Evolutionary conservation across 225 moss, liverwort and hornwort genomes (phyloP), one percentile per base, ranked within the genome.

Genomic region (Thuidium tamariscinum): DNA sequence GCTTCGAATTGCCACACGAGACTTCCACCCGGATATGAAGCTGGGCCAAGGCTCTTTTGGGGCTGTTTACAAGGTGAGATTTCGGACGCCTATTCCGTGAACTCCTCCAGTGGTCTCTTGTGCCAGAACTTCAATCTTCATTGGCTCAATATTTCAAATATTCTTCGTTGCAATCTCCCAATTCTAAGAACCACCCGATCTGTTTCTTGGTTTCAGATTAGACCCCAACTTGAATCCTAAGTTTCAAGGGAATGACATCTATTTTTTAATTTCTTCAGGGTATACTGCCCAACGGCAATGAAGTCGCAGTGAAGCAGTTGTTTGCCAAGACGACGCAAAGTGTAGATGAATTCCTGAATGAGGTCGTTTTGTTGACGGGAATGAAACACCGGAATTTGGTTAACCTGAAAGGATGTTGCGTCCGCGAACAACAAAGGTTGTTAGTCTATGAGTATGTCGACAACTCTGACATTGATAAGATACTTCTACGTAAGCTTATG

Each of bases 381-480:
- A 91, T 93, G 81, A 94, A 83, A 48, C 90, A 93, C 42, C 61
- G 69, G n/a, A 87, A 93, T 48, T 29, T 92, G 9, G 80, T 92
- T 74, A 88, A 85, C 26, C 46, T 94, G 1, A 92, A 89, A 85
- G 94, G 94, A 18, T 94, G 94, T 71, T 94, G 94, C 56, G 69
- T 91, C 16, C 71, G 80, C 2, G 91, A 84, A 41, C 84, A 89
- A 16, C 61, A 91, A 59, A 88, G 87, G 42, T 36, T 93, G 36
- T 87, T 95, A 52, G 92, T 92, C 0, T 90, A 93, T 13, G 91
- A 92, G 69, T 95, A 91, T 77, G 88, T 93, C 2, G 92, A 93
- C 42, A 91, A 94, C 80, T 67, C 51, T 17, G 89, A 94, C 41
- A 71, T 94, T 10, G 90, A 87, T n/a, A 81, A 85, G 65, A 77